These are phyloP conservation scores for Nigrospora osmanthi DNA, from an alignment of 2,329 filamentous ascomycete genomes.

Conservation along the genomic window DNA sequence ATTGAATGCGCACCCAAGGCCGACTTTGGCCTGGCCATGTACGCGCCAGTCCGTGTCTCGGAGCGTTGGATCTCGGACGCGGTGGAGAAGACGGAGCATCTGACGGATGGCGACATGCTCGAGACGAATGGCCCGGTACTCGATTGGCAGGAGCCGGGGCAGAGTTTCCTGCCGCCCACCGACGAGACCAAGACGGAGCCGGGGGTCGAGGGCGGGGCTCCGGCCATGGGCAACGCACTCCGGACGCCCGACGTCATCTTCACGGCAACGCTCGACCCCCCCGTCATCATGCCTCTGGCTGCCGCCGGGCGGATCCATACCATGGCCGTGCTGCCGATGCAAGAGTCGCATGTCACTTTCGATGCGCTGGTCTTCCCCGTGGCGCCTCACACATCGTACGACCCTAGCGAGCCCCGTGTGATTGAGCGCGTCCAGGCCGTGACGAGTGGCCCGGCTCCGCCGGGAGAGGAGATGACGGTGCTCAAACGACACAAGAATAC, in stretches of 20 bases:
- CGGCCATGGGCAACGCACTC: conserved; percentile 30
- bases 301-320: conserved; percentile 57
- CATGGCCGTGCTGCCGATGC: conserved; percentile 39
- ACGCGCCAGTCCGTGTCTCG: conserved; percentile 61
- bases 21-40: conserved; percentile 21
- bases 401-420: conserved; percentile 49
- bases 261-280: conserved; percentile 66
- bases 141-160: conserved; percentile 68
- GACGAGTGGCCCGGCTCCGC: conserved; percentile 25
- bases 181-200: conserved; percentile 38
- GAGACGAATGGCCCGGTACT: conserved; percentile 32
- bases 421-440: conserved; percentile 42
- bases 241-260: conserved; percentile 68
- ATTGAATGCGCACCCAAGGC: conserved; percentile 54
- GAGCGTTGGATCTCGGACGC: conserved; percentile 64
- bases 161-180: conserved; percentile 45
- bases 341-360: conserved; percentile 38
- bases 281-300: conserved; percentile 59
- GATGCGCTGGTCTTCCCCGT: conserved; percentile 53
- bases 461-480: conserved; percentile 16
- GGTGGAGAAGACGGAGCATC: conserved; percentile 47
- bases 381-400: conserved; percentile 36
- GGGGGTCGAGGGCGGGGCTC: conserved; percentile 45
- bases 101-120: conserved; percentile 33
- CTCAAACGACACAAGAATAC: conserved; percentile 45